Conservation (phyloP, 1,284 basidiomycete genomes). For the Neonothopanus nambi region DNA sequence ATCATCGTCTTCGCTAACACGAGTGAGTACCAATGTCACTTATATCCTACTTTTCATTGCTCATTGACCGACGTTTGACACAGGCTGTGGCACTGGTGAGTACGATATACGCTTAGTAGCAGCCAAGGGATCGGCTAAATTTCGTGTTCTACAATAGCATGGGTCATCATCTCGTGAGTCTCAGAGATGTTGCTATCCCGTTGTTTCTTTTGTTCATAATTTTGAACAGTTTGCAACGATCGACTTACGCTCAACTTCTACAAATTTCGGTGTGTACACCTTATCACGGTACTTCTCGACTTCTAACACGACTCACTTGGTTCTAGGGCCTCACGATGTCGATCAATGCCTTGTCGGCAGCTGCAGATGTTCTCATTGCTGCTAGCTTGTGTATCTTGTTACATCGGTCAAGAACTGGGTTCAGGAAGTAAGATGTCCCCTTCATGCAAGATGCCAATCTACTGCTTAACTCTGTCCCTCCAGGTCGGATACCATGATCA, state of each 20-base stretch:
- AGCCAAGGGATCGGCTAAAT: neutral
- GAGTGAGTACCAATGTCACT: slow-evolving; percentile 4
- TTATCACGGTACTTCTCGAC: neutral
- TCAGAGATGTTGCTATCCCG: neutral
- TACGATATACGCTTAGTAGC: neutral
- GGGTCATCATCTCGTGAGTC: slow-evolving; percentile 18
- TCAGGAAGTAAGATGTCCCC: slow-evolving; percentile 32
- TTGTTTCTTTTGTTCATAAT: neutral
- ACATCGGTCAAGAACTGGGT: slow-evolving; percentile 33
- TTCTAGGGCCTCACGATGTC: slow-evolving; percentile 15
- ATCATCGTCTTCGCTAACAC: slow-evolving; percentile 12
- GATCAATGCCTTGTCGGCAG: slow-evolving; percentile 16
- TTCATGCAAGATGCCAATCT: neutral
- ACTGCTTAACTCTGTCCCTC: neutral
- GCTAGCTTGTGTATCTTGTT: slow-evolving; percentile 34
- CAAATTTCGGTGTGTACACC: slow-evolving; percentile 13
- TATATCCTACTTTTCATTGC: neutral
- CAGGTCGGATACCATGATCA: slow-evolving; percentile 46
- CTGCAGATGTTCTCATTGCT: slow-evolving; percentile 36
- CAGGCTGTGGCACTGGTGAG: slow-evolving; percentile 17
- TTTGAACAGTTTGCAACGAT: slow-evolving; percentile 11
- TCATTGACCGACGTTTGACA: neutral
- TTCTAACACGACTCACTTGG: neutral
- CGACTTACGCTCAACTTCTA: slow-evolving; percentile 14
- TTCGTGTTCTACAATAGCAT: slow-evolving; percentile 8